phyloP scores from a whole-genome alignment of 257 asterid species.

The Orobanche coerulescens region DNA sequence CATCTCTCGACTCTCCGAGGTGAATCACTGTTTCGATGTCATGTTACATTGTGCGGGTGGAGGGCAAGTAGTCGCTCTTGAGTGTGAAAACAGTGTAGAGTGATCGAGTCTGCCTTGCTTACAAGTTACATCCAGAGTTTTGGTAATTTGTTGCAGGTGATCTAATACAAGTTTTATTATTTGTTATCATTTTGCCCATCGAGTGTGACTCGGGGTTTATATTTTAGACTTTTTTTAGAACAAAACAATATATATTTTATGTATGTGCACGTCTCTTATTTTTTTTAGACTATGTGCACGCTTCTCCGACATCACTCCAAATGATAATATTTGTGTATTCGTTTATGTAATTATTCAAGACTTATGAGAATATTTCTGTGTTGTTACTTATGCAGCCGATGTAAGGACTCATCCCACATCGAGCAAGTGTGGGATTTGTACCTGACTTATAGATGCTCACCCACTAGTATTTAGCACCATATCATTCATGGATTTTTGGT shows the following conservation, averaged over 20 bases:
- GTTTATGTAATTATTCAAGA: background rate
- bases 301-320: background rate
- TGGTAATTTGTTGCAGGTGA: constrained; percentile 6
- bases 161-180: background rate
- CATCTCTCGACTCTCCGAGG: background rate
- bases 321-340: background rate
- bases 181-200: constrained; percentile 3
- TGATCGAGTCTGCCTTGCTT: background rate
- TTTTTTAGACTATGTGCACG: too few species aligned
- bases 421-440: too few species aligned
- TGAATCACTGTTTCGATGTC: background rate
- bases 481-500: too few species aligned
- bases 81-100: constrained; percentile 5
- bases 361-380: background rate
- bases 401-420: too few species aligned
- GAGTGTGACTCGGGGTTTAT: background rate
- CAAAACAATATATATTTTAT: background rate
- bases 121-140: constrained; percentile 21
- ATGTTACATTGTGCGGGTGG: background rate
- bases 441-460: too few species aligned
- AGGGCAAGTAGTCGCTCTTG: background rate
- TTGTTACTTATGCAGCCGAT: background rate
- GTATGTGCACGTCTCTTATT: background rate
- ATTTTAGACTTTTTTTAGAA: background rate
- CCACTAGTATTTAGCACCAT: too few species aligned